phyloP scores from a whole-genome alignment of 352 stramenopile genomes.

The Phytophthora pseudosyringae region DNA sequence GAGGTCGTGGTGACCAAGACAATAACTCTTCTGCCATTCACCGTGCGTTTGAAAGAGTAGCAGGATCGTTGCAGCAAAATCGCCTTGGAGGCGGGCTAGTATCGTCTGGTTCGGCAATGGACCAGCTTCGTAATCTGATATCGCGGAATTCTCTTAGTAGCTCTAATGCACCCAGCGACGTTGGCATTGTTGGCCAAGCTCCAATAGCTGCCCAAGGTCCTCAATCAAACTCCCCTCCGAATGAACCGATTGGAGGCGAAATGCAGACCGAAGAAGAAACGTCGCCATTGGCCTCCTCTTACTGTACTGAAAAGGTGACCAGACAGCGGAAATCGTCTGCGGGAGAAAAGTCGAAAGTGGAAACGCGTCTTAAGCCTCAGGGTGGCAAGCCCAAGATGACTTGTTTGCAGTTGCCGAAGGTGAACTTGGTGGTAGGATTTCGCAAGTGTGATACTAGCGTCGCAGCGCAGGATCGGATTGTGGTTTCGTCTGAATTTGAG shows the following conservation, averaged over 20 bases:
- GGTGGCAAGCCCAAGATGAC: constrained; percentile 41
- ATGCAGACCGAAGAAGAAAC: constrained; percentile 29
- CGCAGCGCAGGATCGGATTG: constrained; percentile 33
- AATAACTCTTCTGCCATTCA: constrained; percentile 38
- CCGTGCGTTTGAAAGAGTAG: constrained; percentile 52
- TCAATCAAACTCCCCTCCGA: constrained; percentile 6
- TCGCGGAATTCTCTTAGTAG: constrained; percentile 39
- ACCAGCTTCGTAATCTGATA: constrained; percentile 64
- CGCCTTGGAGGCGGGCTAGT: constrained; percentile 21
- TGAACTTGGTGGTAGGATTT: constrained; percentile 54
- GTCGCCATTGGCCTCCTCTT: constrained; percentile 7
- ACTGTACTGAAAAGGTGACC: neutral
- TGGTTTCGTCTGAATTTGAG: constrained; percentile 41
- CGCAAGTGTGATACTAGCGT: constrained; percentile 39
- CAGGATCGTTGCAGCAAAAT: constrained; percentile 43
- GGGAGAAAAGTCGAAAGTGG: constrained; percentile 11
- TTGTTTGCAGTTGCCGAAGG: constrained; percentile 47
- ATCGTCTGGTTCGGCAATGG: constrained; percentile 44
- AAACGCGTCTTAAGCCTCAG: constrained; percentile 36
- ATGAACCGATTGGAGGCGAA: constrained; percentile 31
- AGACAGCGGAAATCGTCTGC: constrained; percentile 12
- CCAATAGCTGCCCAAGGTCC: neutral
- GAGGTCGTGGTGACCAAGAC: constrained; percentile 20
- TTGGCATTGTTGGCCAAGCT: constrained; percentile 16
- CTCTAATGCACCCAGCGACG: constrained; percentile 19